Percentiles rank a stretch among this genome's conserved stretches.
Conservation (phyloP, 1,139 yeast species). For the Pichia sp. region DNA sequence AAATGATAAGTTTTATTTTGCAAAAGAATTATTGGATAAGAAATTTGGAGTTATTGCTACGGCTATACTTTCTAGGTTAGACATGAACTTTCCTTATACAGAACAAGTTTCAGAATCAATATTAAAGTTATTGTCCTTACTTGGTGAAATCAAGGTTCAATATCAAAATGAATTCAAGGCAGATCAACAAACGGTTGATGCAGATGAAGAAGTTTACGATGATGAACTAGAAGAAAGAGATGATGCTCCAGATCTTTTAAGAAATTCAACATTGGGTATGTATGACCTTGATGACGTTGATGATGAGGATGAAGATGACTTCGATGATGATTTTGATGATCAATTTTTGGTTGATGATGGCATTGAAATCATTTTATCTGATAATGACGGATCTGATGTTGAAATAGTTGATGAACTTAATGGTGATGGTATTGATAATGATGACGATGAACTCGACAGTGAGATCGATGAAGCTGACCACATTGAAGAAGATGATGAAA, state of each 20-base stretch:
- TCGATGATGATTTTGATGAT: constrained; percentile 36
- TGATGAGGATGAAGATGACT: constrained; percentile 42
- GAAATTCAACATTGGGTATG: constrained; percentile 90
- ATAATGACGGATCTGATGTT: constrained; percentile 45
- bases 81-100: constrained; percentile 64
- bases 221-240: constrained; percentile 50
- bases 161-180: constrained; percentile 52
- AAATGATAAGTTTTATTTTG: constrained; percentile 53
- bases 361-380: constrained; percentile 30
- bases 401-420: constrained; percentile 30
- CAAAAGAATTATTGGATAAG: constrained; percentile 60
- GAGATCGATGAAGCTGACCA: constrained; percentile 41
- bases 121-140: constrained; percentile 52
- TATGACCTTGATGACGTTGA: constrained; percentile 77
- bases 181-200: constrained; percentile 41
- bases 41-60: constrained; percentile 56
- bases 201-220: constrained; percentile 62
- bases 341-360: constrained; percentile 19
- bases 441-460: constrained; percentile 12
- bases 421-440: constrained; percentile 2
- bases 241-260: constrained; percentile 76
- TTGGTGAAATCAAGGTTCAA: constrained; percentile 58
- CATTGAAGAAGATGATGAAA: constrained; percentile 30
- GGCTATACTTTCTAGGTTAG: constrained; percentile 52
- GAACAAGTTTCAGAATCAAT: constrained; percentile 51